phyloP scores from a whole-genome alignment of 108 stramenopile genomes.

The Cyclotella baltica region DNA sequence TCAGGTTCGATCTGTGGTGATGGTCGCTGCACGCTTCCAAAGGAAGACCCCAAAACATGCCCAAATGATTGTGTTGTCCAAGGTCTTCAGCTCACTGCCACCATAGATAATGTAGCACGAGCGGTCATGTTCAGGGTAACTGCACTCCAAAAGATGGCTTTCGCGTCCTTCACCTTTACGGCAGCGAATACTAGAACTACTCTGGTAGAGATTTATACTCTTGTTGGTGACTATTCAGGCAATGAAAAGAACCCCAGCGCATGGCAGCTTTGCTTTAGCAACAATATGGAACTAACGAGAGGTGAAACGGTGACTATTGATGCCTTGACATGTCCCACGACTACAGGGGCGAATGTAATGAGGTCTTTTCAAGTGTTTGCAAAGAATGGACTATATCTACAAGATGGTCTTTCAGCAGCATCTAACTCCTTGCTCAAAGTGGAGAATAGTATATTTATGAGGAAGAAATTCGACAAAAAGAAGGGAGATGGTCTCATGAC shows the following conservation, averaged over 20 bases:
- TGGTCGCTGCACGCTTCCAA: not conserved
- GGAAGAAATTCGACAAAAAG: not conserved
- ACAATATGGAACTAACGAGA: not conserved
- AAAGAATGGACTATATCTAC: not conserved
- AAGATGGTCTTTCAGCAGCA: not conserved
- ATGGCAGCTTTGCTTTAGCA: slow-evolving; percentile 3
- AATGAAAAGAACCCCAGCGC: not conserved
- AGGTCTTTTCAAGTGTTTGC: slow-evolving; percentile 5
- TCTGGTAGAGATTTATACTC: slow-evolving; percentile 7
- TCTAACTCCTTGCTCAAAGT: not conserved
- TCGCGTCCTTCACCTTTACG: not conserved
- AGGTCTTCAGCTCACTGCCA: not conserved
- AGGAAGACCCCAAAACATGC: slow-evolving; percentile 6
- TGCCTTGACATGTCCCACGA: not conserved
- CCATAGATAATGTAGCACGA: not conserved
- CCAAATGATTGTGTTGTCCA: not conserved
- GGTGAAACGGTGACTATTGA: not conserved
- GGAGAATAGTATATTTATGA: slow-evolving; percentile 4
- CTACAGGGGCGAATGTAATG: not conserved
- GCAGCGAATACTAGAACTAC: not conserved
- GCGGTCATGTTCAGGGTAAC: slow-evolving; percentile 6
- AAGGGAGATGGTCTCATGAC: slow-evolving; percentile 6
- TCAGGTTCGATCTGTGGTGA: slow-evolving; percentile 13
- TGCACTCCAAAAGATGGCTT: not conserved
- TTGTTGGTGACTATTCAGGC: slow-evolving; percentile 14